Evolutionary conservation across 441 rosid species (phyloP).

Genomic region (Aleurites moluccanus): DNA sequence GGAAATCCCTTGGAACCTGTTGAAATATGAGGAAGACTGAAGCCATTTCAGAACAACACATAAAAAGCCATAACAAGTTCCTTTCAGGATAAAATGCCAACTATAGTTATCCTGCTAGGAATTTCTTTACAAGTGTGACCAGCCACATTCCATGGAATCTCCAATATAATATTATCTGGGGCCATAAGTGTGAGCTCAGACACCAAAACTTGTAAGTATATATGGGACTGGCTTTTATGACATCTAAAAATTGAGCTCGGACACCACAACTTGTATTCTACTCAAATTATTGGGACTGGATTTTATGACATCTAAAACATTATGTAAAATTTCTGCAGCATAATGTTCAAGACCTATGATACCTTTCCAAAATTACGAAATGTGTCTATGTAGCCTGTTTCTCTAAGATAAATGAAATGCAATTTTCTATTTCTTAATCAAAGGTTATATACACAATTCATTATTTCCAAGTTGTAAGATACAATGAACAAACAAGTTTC

Average conservation of each 20-base stretch:
- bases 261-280: neutral
- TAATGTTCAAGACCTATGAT: neutral
- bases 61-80: neutral
- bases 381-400: neutral
- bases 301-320: neutral
- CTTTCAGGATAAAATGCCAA: conserved; percentile 3
- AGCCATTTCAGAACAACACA: neutral
- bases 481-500: neutral
- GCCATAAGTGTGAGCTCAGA: neutral
- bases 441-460: neutral
- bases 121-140: neutral
- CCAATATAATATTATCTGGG: neutral
- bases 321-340: neutral
- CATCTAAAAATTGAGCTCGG: neutral
- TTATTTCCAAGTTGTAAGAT: neutral
- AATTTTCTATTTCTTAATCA: neutral
- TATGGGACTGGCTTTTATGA: too few species aligned
- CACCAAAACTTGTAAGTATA: neutral
- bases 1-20: conserved; percentile 56
- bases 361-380: neutral
- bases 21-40: neutral
- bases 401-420: neutral
- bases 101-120: neutral
- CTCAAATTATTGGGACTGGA: too few species aligned
- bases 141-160: neutral